Evolutionary conservation across 495 filamentous ascomycete species (phyloP).

Genomic region (Venustampulla echinocandica): DNA sequence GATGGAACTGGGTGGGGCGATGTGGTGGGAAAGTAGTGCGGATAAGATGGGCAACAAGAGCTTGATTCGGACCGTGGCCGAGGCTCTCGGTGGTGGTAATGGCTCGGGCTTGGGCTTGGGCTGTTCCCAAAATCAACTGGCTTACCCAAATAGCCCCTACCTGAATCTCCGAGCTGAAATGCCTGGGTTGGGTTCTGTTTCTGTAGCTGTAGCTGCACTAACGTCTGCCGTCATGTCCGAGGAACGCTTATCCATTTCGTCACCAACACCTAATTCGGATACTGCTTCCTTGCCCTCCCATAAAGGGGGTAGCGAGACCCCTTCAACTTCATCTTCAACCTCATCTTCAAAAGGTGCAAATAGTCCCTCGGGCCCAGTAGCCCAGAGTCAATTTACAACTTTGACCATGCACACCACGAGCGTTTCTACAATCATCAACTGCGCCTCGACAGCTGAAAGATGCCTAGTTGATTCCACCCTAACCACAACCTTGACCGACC

Average conservation of each 20-base stretch:
- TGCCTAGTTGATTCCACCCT: neutral
- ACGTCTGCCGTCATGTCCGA: too few species aligned
- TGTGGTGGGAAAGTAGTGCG: constrained; percentile 91
- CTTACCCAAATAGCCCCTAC: constrained; percentile 4
- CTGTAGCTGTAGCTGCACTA: neutral
- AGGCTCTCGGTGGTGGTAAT: neutral
- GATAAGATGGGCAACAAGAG: constrained; percentile 60
- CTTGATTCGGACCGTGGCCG: constrained; percentile 52
- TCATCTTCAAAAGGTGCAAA: too few species aligned
- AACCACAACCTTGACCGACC: neutral
- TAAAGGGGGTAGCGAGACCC: neutral
- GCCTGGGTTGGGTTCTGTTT: neutral
- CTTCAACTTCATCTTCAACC: neutral
- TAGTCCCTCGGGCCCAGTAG: too few species aligned
- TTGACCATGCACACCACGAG: neutral
- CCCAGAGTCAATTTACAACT: constrained; percentile 1
- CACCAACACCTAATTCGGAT: neutral
- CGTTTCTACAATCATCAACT: constrained; percentile 2
- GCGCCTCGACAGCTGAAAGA: neutral
- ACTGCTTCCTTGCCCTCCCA: neutral
- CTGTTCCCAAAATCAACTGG: neutral
- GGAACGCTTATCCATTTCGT: too few species aligned
- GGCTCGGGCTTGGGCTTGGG: neutral
- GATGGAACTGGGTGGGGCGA: constrained; percentile 65
- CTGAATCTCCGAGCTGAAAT: constrained; percentile 3